A percentile compares a stretch with the other conserved stretches of the same genome.
phyloP scores from a whole-genome alignment of 1,284 basidiomycete genomes.

The Coniferiporia sulphurascens region DNA sequence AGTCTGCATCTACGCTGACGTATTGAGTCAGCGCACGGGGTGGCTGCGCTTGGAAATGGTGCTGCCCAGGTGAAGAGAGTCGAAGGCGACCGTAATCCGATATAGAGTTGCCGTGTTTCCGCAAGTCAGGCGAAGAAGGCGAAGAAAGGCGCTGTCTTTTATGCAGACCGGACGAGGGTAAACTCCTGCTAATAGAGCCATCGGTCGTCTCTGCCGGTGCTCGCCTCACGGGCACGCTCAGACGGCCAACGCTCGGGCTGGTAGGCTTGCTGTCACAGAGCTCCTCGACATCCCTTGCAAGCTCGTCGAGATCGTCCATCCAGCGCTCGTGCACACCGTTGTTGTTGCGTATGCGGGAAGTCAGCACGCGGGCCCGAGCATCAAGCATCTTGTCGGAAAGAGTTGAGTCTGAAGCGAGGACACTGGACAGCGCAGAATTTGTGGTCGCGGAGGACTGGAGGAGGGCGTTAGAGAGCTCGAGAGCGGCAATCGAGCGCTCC shows the following conservation, averaged over 20 bases:
- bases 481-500: conserved; percentile 72
- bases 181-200: conserved; percentile 46
- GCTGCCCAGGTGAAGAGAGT: conserved; percentile 24
- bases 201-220: conserved; percentile 17
- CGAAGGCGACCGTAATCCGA: conserved; percentile 19
- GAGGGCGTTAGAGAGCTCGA: conserved; percentile 76
- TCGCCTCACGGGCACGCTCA: conserved; percentile 5
- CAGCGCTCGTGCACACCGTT: conserved; percentile 45
- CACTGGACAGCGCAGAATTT: conserved; percentile 51
- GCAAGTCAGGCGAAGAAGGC: conserved; percentile 9
- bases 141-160: conserved; percentile 6
- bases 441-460: conserved; percentile 70
- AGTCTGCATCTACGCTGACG: conserved; percentile 30
- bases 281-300: conserved; percentile 54
- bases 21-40: conserved; percentile 71
- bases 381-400: conserved; percentile 39
- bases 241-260: conserved; percentile 21
- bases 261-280: conserved; percentile 35
- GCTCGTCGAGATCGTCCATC: conserved; percentile 64
- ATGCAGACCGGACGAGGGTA: conserved; percentile 37
- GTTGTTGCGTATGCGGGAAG: conserved; percentile 43
- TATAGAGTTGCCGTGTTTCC: conserved; percentile 14
- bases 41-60: conserved; percentile 34
- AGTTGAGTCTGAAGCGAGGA: conserved; percentile 34
- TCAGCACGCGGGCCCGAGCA: conserved; percentile 43